A percentile compares a stretch with the other conserved stretches of the same genome.
These are phyloP conservation scores for Solanum appendiculatum DNA, from an alignment of 257 asterid species.

Conservation along the genomic window DNA sequence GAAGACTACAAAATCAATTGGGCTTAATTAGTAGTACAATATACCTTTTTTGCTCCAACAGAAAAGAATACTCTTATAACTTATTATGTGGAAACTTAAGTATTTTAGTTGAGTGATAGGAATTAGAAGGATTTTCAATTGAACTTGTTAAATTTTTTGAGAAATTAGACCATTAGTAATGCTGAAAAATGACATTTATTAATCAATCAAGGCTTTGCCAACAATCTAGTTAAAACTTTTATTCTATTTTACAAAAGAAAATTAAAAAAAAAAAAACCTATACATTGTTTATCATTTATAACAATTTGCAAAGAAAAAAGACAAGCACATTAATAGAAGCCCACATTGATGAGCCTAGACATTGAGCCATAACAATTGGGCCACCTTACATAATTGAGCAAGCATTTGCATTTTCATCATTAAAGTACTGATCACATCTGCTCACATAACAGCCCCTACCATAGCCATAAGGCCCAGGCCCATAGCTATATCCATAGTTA, in stretches of 20 bases:
- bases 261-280: too few relatives aligned
- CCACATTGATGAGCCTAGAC: neutral
- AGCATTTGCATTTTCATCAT: constrained; percentile 39
- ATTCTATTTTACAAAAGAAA: neutral
- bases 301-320: neutral
- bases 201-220: neutral
- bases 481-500: constrained; percentile 14
- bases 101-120: neutral
- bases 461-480: constrained; percentile 2
- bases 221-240: neutral
- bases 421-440: constrained; percentile 20
- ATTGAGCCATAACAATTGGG: neutral
- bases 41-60: neutral
- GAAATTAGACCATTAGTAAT: neutral
- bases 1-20: neutral
- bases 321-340: neutral
- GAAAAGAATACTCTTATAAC: neutral
- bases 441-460: constrained; percentile 5
- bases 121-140: neutral
- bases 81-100: neutral
- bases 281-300: neutral
- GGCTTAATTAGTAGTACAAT: neutral
- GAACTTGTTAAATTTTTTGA: neutral
- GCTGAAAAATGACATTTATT: neutral
- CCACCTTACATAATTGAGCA: constrained; percentile 32